Evolutionary conservation across 805 yeast species (phyloP).

Genomic region (Kodamaea kaohsiungensis): DNA sequence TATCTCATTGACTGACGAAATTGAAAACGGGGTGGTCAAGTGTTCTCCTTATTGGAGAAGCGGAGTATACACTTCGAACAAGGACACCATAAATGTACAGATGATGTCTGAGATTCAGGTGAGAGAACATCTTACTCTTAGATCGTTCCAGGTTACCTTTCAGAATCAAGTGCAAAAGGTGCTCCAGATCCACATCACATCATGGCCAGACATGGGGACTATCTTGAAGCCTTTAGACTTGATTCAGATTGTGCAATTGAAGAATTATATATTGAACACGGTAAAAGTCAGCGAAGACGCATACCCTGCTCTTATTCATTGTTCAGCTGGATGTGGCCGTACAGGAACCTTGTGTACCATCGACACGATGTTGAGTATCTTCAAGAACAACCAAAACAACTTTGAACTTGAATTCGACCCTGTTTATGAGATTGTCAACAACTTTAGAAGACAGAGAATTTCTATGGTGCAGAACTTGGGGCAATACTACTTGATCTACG

Average conservation of each 20-base stretch:
- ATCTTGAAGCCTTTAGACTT: constrained; percentile 58
- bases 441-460: constrained; percentile 51
- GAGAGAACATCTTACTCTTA: constrained; percentile 14
- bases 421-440: constrained; percentile 47
- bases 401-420: constrained; percentile 34
- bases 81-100: constrained; percentile 24
- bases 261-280: constrained; percentile 18
- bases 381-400: constrained; percentile 14
- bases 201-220: constrained; percentile 85
- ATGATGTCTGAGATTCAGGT: constrained; percentile 1
- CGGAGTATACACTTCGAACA: constrained; percentile 47
- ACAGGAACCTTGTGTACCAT: constrained; percentile 63
- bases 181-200: constrained; percentile 70
- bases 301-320: constrained; percentile 51
- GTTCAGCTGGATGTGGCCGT: constrained; percentile 64
- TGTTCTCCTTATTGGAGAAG: constrained; percentile 78
- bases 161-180: constrained; percentile 41
- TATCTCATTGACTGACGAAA: constrained; percentile 71
- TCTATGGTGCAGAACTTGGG: constrained; percentile 61
- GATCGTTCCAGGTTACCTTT: constrained; percentile 18
- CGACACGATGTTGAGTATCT: constrained; percentile 32
- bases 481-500: constrained; percentile 55
- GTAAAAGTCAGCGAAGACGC: constrained; percentile 6
- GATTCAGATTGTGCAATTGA: constrained; percentile 43
- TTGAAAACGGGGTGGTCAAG: constrained; percentile 76